A percentile compares a stretch with the other conserved stretches of the same genome.
These are phyloP conservation scores for Mortierella sp. DNA, from an alignment of 371 early-diverging fungal genomes.

Conservation along the genomic window DNA sequence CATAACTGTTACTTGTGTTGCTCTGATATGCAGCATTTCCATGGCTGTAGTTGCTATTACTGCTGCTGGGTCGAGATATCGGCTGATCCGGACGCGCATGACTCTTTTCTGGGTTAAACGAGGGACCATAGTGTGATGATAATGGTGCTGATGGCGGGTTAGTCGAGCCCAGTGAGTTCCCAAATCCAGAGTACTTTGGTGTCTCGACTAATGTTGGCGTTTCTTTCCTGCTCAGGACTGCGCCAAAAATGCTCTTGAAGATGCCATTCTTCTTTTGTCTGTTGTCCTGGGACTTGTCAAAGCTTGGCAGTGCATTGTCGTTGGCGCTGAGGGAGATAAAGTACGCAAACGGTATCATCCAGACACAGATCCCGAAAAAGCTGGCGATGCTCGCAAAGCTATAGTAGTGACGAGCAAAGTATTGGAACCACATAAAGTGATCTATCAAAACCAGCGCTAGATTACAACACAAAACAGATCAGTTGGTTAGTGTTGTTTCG, in stretches of 20 bases:
- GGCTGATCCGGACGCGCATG: conserved; percentile 17
- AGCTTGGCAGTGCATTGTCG: conserved; percentile 84
- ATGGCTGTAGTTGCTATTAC: conserved; percentile 21
- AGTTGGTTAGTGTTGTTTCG: background rate
- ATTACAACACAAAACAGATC: conserved; percentile 2
- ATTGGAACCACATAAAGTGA: conserved; percentile 91
- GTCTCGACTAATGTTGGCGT: conserved; percentile 37
- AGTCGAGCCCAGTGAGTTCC: conserved; percentile 14
- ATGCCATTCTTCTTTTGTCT: conserved; percentile 48
- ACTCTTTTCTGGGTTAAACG: conserved; percentile 35
- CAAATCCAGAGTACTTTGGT: conserved; percentile 46
- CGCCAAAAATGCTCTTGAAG: conserved; percentile 48
- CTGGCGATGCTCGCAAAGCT: conserved; percentile 83
- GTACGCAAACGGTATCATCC: conserved; percentile 89
- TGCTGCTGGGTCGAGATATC: conserved; percentile 39
- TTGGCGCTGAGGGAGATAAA: conserved; percentile 89
- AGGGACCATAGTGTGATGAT: conserved; percentile 3
- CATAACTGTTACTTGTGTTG: conserved; percentile 10
- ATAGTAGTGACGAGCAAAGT: conserved; percentile 75
- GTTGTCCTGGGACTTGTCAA: conserved; percentile 47
- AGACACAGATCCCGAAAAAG: conserved; percentile 89
- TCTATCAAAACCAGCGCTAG: conserved; percentile 80
- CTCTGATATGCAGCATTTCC: conserved; percentile 8
- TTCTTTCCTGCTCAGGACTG: conserved; percentile 49
- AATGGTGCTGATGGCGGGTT: background rate